Conservation (phyloP, 2,329 filamentous ascomycete species). For the Botrytis squamosa region DNA sequence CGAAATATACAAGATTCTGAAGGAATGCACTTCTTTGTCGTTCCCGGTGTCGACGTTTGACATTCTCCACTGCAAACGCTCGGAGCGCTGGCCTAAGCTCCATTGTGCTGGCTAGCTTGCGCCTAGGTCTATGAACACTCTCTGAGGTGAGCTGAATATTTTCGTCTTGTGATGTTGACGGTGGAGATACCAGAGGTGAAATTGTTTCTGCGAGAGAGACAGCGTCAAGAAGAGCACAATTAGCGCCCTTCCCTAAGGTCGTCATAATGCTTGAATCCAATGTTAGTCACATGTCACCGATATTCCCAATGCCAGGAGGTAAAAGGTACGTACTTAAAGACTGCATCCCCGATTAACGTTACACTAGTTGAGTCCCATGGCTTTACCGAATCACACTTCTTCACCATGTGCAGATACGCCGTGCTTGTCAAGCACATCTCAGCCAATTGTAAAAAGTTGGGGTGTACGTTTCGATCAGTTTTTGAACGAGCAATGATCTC, state of each 20-base stretch:
- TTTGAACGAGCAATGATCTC: slow-evolving; percentile 29
- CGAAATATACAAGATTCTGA: slow-evolving; percentile 34
- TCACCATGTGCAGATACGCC: slow-evolving; percentile 29
- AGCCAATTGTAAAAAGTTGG: slow-evolving; percentile 28
- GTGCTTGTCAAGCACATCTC: slow-evolving; percentile 30
- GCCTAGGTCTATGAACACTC: background rate
- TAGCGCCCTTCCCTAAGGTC: slow-evolving; percentile 35
- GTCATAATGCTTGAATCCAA: slow-evolving; percentile 31
- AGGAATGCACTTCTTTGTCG: slow-evolving; percentile 31
- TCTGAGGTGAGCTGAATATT: background rate
- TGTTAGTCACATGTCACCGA: slow-evolving; percentile 11
- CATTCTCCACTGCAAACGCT: slow-evolving; percentile 29
- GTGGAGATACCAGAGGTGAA: background rate
- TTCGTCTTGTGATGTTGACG: background rate
- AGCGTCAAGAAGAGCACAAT: slow-evolving; percentile 36
- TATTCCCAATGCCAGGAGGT: background rate
- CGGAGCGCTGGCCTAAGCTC: slow-evolving; percentile 23
- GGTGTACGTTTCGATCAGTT: slow-evolving; percentile 26
- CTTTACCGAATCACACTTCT: slow-evolving; percentile 31
- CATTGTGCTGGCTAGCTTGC: background rate
- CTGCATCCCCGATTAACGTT: slow-evolving; percentile 35
- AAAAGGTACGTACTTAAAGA: slow-evolving; percentile 32
- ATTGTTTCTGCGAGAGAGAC: slow-evolving; percentile 32
- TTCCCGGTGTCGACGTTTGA: slow-evolving; percentile 32
- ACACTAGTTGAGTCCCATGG: slow-evolving; percentile 31